phyloP scores from a whole-genome alignment of 2,329 filamentous ascomycete species.

The Myriangium duriaei region DNA sequence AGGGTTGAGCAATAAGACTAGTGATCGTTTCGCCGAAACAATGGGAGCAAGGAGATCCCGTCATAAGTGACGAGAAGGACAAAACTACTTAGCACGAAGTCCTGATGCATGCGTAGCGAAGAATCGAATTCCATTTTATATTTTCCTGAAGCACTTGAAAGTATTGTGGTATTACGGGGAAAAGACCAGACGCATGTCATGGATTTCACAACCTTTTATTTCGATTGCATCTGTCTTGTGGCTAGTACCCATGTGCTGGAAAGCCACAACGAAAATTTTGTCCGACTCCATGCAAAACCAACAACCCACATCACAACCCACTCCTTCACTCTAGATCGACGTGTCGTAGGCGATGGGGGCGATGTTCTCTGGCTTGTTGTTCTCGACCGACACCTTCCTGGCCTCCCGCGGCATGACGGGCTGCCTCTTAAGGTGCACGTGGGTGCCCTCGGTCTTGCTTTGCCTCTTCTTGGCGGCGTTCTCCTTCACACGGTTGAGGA shows the following conservation, averaged over 20 bases:
- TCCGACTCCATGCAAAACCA: slow-evolving; percentile 11
- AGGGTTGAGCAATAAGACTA: no score
- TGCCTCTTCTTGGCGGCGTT: slow-evolving; percentile 88
- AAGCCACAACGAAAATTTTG: slow-evolving; percentile 6
- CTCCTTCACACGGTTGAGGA: slow-evolving; percentile 89
- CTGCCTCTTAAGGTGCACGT: slow-evolving; percentile 87
- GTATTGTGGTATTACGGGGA: no score
- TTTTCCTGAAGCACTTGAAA: no score
- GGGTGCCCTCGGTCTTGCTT: slow-evolving; percentile 79
- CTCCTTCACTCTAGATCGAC: slow-evolving; percentile 56
- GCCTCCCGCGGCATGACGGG: slow-evolving; percentile 68
- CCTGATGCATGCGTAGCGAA: no score
- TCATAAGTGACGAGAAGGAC: no score
- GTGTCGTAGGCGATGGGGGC: slow-evolving; percentile 93
- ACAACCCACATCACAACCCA: slow-evolving; percentile 12
- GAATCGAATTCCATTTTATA: no score
- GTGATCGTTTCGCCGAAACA: no score
- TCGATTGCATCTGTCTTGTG: background rate
- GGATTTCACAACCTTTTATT: background rate
- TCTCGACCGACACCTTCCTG: slow-evolving; percentile 64
- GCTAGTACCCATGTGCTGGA: background rate
- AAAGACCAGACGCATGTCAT: no score
- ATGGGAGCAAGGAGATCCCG: no score
- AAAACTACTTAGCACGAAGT: no score
- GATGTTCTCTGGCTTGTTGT: slow-evolving; percentile 83